Evolutionary conservation across 352 stramenopile species (phyloP), one percentile per base, ranked within the genome.

Genomic region (Phytopythium boreale): DNA sequence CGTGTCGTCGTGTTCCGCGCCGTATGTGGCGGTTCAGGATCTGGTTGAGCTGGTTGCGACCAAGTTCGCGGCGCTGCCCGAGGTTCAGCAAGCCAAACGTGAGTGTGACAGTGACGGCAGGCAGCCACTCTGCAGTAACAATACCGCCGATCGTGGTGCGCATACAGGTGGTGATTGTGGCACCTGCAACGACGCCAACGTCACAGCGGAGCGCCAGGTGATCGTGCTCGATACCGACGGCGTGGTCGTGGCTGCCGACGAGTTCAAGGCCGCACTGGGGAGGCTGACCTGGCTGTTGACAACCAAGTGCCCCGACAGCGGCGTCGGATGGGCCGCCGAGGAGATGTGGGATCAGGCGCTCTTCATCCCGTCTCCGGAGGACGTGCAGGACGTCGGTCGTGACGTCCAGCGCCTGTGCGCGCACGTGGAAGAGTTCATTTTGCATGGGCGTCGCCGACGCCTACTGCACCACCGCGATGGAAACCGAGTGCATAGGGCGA

Each of bases 311-410:
- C 79, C 79, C 3, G 79, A 87, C 31, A 81, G 74, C 59, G 70
- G 53, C 2, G 63, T 82, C 10, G 79, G 79, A 4, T 87, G 79
- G 79, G 74, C 80, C 8, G 56, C 74, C 1, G 74, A 80, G 15
- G 72, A 79, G 44, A 62, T 87, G 15, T 87, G 79, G 79, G 76
- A 87, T 43, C 76, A 84, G 70, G 79, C 79, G 26, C 74, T 87
- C 14, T 87, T 87, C 67, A 81, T 87, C 26, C 79, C 79, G 7
- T 70, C 74, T 7, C 66, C 72, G 15, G 79, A 87, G 64, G 74
- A 85, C 46, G 60, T 85, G 9, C 71, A 80, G 47, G 79, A 87
- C 34, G 59, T 87, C 26, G 74, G 80, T 36, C 43, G 66, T 8
- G 69, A 82, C 29, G 63, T 87, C 1, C 67, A 74, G 34, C 57